Conservation (phyloP, 2,329 filamentous ascomycete species). For the Zelopaecilomyces penicillatus region DNA sequence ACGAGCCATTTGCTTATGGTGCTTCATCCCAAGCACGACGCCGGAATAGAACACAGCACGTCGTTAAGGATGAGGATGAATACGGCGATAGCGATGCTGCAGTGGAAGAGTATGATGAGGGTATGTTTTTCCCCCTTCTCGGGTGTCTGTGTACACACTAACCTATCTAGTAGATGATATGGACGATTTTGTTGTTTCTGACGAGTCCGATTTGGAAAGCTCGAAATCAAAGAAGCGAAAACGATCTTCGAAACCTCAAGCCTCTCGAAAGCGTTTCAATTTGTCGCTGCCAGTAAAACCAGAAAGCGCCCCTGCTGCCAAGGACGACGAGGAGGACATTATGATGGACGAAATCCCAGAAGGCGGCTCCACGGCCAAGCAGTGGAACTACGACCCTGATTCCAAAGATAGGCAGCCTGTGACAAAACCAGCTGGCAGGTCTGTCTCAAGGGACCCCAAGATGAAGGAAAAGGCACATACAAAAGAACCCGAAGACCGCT, state of each 20-base stretch:
- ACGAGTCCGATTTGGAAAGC: slow-evolving; percentile 66
- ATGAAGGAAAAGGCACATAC: slow-evolving; percentile 63
- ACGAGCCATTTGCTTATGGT: slow-evolving; percentile 56
- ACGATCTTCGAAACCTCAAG: slow-evolving; percentile 44
- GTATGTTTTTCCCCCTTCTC: slow-evolving; percentile 24
- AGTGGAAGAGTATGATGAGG: slow-evolving; percentile 54
- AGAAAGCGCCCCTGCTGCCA: slow-evolving; percentile 32
- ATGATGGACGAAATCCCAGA: slow-evolving; percentile 46
- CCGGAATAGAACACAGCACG: slow-evolving; percentile 43
- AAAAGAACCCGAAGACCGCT: slow-evolving; percentile 76
- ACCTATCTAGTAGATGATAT: slow-evolving; percentile 48
- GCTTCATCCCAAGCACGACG: slow-evolving; percentile 30
- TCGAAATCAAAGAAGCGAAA: slow-evolving; percentile 65
- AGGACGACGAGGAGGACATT: slow-evolving; percentile 39
- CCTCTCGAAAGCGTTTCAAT: slow-evolving; percentile 55
- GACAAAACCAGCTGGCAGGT: slow-evolving; percentile 22
- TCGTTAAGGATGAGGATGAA: slow-evolving; percentile 59
- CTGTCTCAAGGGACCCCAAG: slow-evolving; percentile 23
- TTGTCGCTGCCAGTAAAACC: slow-evolving; percentile 31
- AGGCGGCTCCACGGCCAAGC: slow-evolving; percentile 63
- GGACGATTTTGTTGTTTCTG: slow-evolving; percentile 79
- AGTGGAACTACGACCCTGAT: slow-evolving; percentile 64
- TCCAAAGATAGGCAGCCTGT: slow-evolving; percentile 30
- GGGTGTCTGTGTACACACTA: not conserved
- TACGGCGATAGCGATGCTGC: slow-evolving; percentile 57